Percentiles rank a stretch among this genome's conserved stretches.
These are phyloP conservation scores for Coemansia aciculifera DNA, from an alignment of 192 early-diverging fungal genomes.

Conservation along the genomic window DNA sequence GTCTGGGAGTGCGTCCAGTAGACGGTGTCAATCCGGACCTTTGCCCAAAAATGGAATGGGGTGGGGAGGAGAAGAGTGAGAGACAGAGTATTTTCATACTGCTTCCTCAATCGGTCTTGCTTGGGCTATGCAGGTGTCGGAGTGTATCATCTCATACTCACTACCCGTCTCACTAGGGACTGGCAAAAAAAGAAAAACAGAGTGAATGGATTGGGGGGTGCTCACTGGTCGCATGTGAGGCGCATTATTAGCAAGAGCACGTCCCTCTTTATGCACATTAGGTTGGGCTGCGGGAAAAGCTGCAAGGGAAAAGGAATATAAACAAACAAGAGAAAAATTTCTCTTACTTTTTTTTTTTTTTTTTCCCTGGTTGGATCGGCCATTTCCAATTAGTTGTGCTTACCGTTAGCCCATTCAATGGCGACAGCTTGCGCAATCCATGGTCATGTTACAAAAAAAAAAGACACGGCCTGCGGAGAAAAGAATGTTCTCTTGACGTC, in stretches of 20 bases:
- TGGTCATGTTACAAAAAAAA: neutral
- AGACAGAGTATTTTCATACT: neutral
- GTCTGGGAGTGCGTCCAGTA: neutral
- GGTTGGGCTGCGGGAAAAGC: slow-evolving; percentile 1
- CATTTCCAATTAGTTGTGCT: neutral
- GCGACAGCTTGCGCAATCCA: slow-evolving; percentile 19
- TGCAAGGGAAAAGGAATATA: neutral
- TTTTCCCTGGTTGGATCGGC: neutral
- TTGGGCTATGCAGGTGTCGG: neutral
- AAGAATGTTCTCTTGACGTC: neutral
- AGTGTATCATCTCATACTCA: slow-evolving; percentile 5
- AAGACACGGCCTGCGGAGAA: neutral
- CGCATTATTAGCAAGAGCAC: slow-evolving; percentile 1
- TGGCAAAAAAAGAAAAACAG: neutral
- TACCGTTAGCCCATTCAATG: neutral
- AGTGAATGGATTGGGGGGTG: neutral
- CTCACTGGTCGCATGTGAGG: neutral
- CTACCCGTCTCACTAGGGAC: slow-evolving; percentile 3
- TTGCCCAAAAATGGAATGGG: slow-evolving; percentile 8
- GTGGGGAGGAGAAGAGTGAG: neutral
- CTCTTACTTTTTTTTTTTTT: neutral
- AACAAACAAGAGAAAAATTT: neutral
- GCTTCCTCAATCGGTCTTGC: neutral
- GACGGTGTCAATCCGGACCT: slow-evolving; percentile 10
- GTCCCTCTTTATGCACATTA: slow-evolving; percentile 1